Conservation (phyloP, 2,329 filamentous ascomycete species). For the Lachnellula suecica region DNA sequence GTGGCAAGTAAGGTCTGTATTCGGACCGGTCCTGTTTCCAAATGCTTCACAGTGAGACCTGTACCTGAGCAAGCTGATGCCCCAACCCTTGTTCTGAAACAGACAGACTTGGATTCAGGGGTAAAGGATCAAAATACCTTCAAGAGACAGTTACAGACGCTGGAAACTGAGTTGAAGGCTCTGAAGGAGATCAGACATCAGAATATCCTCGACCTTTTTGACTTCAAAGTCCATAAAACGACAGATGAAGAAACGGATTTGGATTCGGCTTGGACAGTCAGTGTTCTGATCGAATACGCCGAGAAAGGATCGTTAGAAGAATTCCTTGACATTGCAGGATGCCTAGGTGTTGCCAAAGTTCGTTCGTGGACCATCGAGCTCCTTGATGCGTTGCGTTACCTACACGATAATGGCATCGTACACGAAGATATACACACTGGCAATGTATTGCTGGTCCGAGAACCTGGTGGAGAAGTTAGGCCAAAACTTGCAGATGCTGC, state of each 20-base stretch:
- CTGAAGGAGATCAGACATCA: slow-evolving; percentile 74
- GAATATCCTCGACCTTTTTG: slow-evolving; percentile 76
- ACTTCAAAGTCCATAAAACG: slow-evolving; percentile 75
- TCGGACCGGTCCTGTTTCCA: slow-evolving; percentile 63
- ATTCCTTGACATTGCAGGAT: slow-evolving; percentile 75
- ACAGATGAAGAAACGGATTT: slow-evolving; percentile 51
- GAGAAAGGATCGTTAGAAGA: slow-evolving; percentile 83
- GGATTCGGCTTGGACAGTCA: slow-evolving; percentile 64
- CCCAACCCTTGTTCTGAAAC: slow-evolving; percentile 70
- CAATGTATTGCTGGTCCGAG: slow-evolving; percentile 77
- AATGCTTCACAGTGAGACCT: slow-evolving; percentile 71
- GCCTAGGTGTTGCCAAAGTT: slow-evolving; percentile 71
- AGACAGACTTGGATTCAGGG: slow-evolving; percentile 58
- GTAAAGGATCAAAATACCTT: slow-evolving; percentile 61
- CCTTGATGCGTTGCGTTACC: slow-evolving; percentile 82
- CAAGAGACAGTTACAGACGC: slow-evolving; percentile 72
- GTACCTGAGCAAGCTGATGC: slow-evolving; percentile 51
- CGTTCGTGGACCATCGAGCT: slow-evolving; percentile 91
- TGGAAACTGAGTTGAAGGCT: slow-evolving; percentile 75
- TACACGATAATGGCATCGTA: slow-evolving; percentile 80
- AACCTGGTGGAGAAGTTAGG: slow-evolving; percentile 64
- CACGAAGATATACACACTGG: slow-evolving; percentile 80
- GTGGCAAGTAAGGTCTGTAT: slow-evolving; percentile 70
- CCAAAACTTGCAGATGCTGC: slow-evolving; percentile 74
- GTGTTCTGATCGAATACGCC: slow-evolving; percentile 72